A percentile compares a stretch with the other conserved stretches of the same genome.
Conservation (phyloP, 768 basidiomycete species). For the Leccinellum rugosiceps region DNA sequence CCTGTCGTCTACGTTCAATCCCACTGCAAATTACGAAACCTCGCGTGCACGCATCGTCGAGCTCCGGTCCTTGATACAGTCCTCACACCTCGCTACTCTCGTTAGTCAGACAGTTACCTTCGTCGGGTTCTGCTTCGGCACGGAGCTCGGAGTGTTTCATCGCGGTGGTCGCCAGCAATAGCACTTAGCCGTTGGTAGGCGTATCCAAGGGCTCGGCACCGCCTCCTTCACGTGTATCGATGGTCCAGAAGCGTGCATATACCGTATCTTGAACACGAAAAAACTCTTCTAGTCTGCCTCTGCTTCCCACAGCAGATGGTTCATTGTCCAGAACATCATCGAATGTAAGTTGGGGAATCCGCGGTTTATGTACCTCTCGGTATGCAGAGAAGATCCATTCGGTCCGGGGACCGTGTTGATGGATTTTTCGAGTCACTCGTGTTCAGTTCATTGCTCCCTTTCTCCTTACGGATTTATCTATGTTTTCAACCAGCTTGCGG, state of each 20-base stretch:
- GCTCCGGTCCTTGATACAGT: background rate
- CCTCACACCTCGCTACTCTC: no score
- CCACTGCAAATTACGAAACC: background rate
- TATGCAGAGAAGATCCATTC: background rate
- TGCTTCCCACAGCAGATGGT: background rate
- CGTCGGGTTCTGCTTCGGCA: no score
- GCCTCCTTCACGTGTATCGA: background rate
- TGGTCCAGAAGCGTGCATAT: no score
- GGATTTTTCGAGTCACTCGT: background rate
- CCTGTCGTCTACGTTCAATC: no score
- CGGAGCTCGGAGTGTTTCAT: background rate
- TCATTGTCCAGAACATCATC: no score
- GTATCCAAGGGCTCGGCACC: background rate
- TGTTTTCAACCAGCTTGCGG: no score
- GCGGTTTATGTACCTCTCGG: background rate
- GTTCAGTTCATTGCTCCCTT: background rate
- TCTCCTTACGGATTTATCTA: no score
- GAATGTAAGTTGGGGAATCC: background rate
- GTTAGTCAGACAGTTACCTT: no score
- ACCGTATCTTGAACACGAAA: background rate
- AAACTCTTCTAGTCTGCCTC: background rate
- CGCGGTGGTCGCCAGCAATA: no score
- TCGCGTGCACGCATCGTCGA: background rate
- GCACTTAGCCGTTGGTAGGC: background rate
- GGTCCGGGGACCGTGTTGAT: background rate